Evolutionary conservation across 2,329 filamentous ascomycete genomes (phyloP).

Genomic region (Neonectria coccinea): DNA sequence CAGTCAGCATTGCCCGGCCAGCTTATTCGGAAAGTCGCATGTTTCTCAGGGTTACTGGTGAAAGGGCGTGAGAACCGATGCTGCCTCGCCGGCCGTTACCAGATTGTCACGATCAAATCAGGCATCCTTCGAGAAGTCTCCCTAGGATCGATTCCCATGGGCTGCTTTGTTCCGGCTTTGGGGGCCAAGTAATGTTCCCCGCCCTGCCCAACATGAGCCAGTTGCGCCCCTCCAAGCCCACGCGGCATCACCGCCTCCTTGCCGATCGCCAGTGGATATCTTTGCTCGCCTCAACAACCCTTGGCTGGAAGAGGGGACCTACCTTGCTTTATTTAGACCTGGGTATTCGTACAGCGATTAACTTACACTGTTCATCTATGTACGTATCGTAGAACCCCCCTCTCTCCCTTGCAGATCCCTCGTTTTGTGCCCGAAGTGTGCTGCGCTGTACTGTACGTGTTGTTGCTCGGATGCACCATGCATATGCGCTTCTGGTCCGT

Average conservation of each 20-base stretch:
- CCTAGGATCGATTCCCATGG: slow-evolving; percentile 4
- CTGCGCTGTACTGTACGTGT: background rate
- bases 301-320: too few relatives aligned
- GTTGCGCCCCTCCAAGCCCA: slow-evolving; percentile 1
- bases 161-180: background rate
- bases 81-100: background rate
- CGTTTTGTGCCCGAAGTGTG: background rate
- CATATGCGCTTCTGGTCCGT: background rate
- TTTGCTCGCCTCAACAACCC: background rate
- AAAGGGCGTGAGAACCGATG: background rate
- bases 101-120: slow-evolving; percentile 15
- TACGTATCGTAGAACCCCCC: too few relatives aligned
- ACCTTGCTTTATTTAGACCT: too few relatives aligned
- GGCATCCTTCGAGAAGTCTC: slow-evolving; percentile 32
- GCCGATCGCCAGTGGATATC: background rate
- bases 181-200: too few relatives aligned
- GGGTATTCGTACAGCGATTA: too few relatives aligned
- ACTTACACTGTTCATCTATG: background rate
- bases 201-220: slow-evolving; percentile 2
- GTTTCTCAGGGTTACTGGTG: background rate
- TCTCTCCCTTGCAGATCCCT: background rate
- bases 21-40: slow-evolving; percentile 1
- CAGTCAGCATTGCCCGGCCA: slow-evolving; percentile 1
- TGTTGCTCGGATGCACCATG: background rate
- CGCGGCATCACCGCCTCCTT: slow-evolving; percentile 10